Percentiles rank a stretch among this genome's conserved stretches.
Evolutionary conservation across 2,329 filamentous ascomycete genomes (phyloP).

Genomic region (Blumeria graminis): DNA sequence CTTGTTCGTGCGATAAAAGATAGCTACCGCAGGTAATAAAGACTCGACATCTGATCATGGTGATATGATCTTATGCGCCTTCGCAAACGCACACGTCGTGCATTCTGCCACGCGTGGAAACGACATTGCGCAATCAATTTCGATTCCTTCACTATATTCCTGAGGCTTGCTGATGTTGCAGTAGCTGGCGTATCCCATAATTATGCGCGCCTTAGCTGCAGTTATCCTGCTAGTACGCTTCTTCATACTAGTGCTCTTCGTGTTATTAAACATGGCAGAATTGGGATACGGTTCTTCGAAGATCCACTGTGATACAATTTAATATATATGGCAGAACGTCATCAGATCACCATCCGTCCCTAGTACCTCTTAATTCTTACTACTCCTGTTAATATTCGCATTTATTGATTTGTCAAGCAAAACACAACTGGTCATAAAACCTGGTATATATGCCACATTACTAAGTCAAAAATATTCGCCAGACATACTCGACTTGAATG

Average conservation of each 20-base stretch:
- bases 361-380: not conserved
- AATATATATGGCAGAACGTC: not conserved
- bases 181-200: not conserved
- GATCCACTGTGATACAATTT: not conserved
- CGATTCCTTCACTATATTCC: not conserved
- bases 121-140: not conserved
- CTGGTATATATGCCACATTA: not conserved
- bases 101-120: not conserved
- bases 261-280: not conserved
- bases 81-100: not conserved
- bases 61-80: not conserved
- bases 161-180: not conserved
- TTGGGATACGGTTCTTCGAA: not conserved
- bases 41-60: not conserved
- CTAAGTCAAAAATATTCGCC: not conserved
- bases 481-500: not conserved
- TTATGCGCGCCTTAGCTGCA: not conserved
- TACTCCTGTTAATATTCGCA: not conserved
- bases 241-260: not conserved
- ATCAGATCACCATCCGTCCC: not conserved
- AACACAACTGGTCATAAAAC: too few relatives aligned
- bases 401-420: not conserved
- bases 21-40: not conserved
- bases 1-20: not conserved
- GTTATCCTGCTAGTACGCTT: slow-evolving; percentile 8